Percentiles rank a stretch among this genome's conserved stretches.
phyloP scores from a whole-genome alignment of 1,139 yeast genomes.

The Yamadazyma spencermartinsiae region DNA sequence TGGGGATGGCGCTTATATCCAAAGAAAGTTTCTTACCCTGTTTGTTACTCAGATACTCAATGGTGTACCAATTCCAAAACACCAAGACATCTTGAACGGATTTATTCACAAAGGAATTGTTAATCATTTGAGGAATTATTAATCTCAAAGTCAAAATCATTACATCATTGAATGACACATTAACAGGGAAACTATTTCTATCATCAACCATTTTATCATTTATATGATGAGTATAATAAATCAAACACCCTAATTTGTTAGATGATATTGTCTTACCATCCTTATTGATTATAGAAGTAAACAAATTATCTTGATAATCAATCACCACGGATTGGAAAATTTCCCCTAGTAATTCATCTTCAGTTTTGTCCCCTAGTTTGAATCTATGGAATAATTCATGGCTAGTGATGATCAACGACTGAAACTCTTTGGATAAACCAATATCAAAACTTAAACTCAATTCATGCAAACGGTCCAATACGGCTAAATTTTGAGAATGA shows the following conservation, averaged over 20 bases:
- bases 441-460: conserved; percentile 65
- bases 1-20: conserved; percentile 35
- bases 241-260: conserved; percentile 28
- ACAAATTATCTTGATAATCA: conserved; percentile 36
- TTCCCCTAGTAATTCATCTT: conserved; percentile 27
- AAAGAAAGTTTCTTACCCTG: conserved; percentile 23
- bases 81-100: conserved; percentile 31
- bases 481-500: conserved; percentile 12
- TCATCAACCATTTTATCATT: conserved; percentile 8
- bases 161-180: conserved; percentile 33
- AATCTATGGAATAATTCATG: conserved; percentile 27
- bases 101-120: conserved; percentile 22
- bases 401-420: conserved; percentile 28
- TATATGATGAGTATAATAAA: conserved; percentile 16
- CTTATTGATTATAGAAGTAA: conserved; percentile 23
- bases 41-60: conserved; percentile 16
- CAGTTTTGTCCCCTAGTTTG: conserved; percentile 20
- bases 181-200: conserved; percentile 10
- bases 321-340: conserved; percentile 35
- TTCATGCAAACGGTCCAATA: conserved; percentile 48
- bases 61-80: conserved; percentile 45
- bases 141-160: conserved; percentile 33
- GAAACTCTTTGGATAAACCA: conserved; percentile 46
- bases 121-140: conserved; percentile 40
- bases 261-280: conserved; percentile 23